Percentiles rank a stretch among this genome's conserved stretches.
These are phyloP conservation scores for Fusarium citri DNA, from an alignment of 2,329 filamentous ascomycete genomes.

Conservation along the genomic window DNA sequence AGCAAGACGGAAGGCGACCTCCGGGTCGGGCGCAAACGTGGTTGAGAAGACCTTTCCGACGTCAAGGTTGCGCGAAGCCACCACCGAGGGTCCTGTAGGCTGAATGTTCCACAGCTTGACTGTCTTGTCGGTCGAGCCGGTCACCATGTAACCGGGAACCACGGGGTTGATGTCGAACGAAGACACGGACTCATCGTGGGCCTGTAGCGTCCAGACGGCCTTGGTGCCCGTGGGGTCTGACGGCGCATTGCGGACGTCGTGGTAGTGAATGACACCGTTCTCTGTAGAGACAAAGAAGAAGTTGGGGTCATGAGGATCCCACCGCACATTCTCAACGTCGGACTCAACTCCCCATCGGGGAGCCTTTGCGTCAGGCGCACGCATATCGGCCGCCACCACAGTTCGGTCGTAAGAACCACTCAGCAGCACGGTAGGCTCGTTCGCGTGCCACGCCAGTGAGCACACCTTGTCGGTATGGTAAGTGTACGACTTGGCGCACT, in stretches of 20 bases:
- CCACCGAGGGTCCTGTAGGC: slow-evolving; percentile 83
- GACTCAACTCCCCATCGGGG: slow-evolving; percentile 94
- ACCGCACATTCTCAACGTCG: slow-evolving; percentile 91
- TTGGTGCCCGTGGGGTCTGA: slow-evolving; percentile 79
- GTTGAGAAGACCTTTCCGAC: slow-evolving; percentile 96
- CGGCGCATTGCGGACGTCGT: slow-evolving; percentile 84
- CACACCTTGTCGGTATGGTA: slow-evolving; percentile 99
- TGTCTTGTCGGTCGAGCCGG: slow-evolving; percentile 91
- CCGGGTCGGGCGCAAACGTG: slow-evolving; percentile 87
- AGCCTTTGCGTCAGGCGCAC: slow-evolving; percentile 83
- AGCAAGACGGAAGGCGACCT: slow-evolving; percentile 91
- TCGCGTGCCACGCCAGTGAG: slow-evolving; percentile 91
- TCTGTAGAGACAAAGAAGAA: slow-evolving; percentile 97
- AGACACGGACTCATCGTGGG: slow-evolving; percentile 91
- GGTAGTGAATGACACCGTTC: slow-evolving; percentile 89
- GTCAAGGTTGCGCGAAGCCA: slow-evolving; percentile 90
- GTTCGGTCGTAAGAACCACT: slow-evolving; percentile 97
- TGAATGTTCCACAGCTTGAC: slow-evolving; percentile 98
- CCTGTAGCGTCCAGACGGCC: slow-evolving; percentile 93
- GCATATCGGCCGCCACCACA: slow-evolving; percentile 95
- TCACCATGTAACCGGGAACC: slow-evolving; percentile 93
- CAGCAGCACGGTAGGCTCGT: slow-evolving; percentile 86
- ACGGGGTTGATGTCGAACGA: slow-evolving; percentile 91
- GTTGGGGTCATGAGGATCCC: slow-evolving; percentile 93
- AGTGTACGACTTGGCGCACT: slow-evolving; percentile 93